Percentiles rank a stretch among this genome's conserved stretches.
Conservation (phyloP, 1,139 yeast species). For the Schizosaccharomyces versatilis region DNA sequence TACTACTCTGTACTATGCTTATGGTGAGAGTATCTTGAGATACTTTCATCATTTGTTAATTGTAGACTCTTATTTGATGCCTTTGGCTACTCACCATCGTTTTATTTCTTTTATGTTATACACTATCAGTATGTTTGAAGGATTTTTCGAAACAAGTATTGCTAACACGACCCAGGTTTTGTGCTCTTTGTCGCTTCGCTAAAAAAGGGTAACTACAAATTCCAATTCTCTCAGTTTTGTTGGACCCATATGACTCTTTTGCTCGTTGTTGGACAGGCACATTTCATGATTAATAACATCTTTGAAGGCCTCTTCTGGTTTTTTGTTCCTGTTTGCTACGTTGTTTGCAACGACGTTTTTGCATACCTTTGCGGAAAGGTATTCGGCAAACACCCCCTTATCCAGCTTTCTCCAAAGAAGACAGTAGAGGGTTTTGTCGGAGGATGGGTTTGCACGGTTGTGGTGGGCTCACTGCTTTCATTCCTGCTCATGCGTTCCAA, state of each 20-base stretch:
- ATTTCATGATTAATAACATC: constrained; percentile 73
- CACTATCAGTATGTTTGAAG: constrained; percentile 30
- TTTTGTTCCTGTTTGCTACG: constrained; percentile 71
- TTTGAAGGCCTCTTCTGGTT: constrained; percentile 83
- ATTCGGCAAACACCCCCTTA: constrained; percentile 78
- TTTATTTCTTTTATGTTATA: constrained; percentile 67
- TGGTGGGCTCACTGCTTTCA: constrained; percentile 48
- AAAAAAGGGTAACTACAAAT: constrained; percentile 69
- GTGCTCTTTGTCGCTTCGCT: constrained; percentile 74
- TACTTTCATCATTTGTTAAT: constrained; percentile 31
- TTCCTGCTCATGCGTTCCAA: constrained; percentile 40
- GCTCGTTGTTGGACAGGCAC: constrained; percentile 82
- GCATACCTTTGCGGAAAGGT: constrained; percentile 95
- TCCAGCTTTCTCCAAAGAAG: constrained; percentile 86
- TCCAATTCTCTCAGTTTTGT: constrained; percentile 85
- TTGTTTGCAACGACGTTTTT: constrained; percentile 82
- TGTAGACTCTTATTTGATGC: constrained; percentile 23
- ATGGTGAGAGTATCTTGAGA: constrained; percentile 61
- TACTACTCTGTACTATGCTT: constrained; percentile 68
- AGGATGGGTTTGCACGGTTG: constrained; percentile 84
- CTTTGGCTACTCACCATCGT: constrained; percentile 46
- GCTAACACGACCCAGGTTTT: constrained; percentile 25
- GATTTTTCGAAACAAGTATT: not conserved
- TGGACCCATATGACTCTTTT: constrained; percentile 84
- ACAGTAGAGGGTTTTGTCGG: constrained; percentile 95